These are phyloP conservation scores for Alternaria hordeiaustralica DNA, from an alignment of 2,329 filamentous ascomycete genomes.

Conservation along the genomic window DNA sequence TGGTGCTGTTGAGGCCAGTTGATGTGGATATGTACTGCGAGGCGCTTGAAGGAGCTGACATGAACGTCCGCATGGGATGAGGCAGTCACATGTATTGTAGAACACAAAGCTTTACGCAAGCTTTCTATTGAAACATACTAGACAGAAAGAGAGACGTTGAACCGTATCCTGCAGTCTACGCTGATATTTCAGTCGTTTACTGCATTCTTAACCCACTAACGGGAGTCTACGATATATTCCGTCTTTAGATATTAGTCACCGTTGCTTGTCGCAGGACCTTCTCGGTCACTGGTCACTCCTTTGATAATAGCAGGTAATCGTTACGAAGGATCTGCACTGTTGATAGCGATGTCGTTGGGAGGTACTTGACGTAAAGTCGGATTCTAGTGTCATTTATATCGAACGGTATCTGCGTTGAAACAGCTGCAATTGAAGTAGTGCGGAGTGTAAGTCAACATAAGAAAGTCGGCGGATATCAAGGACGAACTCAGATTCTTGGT, in stretches of 20 bases:
- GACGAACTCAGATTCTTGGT: no score
- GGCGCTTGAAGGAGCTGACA: not conserved
- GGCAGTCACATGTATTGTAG: not conserved
- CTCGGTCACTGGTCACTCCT: not conserved
- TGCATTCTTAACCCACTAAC: not conserved
- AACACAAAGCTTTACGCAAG: not conserved
- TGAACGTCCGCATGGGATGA: fast-evolving
- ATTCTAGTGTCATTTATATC: not conserved
- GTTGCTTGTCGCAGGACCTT: no score
- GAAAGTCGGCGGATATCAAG: no score
- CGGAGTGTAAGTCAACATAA: no score
- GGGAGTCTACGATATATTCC: not conserved
- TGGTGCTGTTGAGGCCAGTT: fast-evolving
- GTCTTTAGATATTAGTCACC: not conserved
- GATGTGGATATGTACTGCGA: not conserved
- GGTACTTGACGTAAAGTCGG: not conserved
- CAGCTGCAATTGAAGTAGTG: not conserved
- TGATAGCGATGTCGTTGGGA: fast-evolving
- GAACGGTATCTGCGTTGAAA: not conserved
- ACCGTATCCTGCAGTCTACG: not conserved
- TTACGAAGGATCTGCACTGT: not conserved
- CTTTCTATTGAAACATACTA: not conserved
- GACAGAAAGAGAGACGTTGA: not conserved
- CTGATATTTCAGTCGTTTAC: not conserved
- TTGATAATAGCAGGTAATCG: not conserved